Evolutionary conservation across 805 yeast genomes (phyloP), one percentile per base, ranked within the genome.

Genomic region (Candida corydali): DNA sequence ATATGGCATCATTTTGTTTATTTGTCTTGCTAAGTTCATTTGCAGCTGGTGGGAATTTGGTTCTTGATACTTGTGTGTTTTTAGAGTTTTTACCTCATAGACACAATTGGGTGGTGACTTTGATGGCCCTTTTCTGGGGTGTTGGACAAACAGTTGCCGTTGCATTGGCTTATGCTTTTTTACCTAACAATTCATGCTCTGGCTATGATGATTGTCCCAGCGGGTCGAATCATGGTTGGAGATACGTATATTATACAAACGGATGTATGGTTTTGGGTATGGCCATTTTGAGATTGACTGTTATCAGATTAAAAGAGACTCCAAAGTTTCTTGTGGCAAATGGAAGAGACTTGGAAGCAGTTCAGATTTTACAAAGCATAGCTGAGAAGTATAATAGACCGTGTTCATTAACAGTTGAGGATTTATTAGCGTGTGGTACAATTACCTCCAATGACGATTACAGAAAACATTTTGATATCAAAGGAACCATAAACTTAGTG

Each of bases 51-150:
- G 63, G 61, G 4, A 55, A 57, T 31, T 48, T 56, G 15, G 59
- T 56, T 8, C 43, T 57, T 17, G 61, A 56, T 39, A 56, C 57
- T 12, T 41, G 59, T 24, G 54, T 56, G 3, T 55, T 53, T 36
- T 35, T 56, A 14, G 61, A 57, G 33, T 51, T 45, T 34, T 47
- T 55, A 27, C 61, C 63, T 9, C 46, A 50, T n/a, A 50, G 43
- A 14, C 46, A 49, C 38, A 50, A 51, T 19, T 57, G 49, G 51
- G 40, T 57, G 34, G 46, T 50, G 7, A 55, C 64, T 4, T 46
- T 49, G 6, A 47, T 61, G 56, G 76, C 80, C 16, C 59, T 67
- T 29, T 78, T 70, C 70, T 78, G 83, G 83, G 80, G 80, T 29
- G 57, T 78, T 26, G 82, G 82, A 24, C 82, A 78, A 50, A 68